phyloP scores from a whole-genome alignment of 345 rosid species.

The Salix koriyanagi region DNA sequence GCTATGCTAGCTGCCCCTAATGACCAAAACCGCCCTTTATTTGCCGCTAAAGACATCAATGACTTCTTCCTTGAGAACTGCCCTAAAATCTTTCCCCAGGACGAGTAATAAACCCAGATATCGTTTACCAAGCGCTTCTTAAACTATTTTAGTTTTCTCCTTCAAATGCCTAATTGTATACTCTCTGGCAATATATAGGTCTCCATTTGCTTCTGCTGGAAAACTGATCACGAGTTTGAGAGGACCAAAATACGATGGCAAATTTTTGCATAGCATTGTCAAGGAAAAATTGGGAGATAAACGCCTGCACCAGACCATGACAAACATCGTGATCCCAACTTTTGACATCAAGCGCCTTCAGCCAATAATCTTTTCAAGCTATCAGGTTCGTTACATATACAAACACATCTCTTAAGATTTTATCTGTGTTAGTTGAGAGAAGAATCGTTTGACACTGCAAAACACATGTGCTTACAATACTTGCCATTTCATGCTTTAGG shows the following conservation, averaged over 20 bases:
- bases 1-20: conserved; percentile 65
- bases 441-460: no score
- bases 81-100: conserved; percentile 18
- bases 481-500: conserved; percentile 7
- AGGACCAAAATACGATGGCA: conserved; percentile 66
- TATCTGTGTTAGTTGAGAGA: no score
- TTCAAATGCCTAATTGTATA: neutral
- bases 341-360: conserved; percentile 67
- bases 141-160: no score
- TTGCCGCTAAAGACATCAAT: conserved; percentile 59
- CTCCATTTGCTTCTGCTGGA: conserved; percentile 24
- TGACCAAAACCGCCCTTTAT: conserved; percentile 56
- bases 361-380: conserved; percentile 60
- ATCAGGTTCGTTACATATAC: conserved; percentile 28
- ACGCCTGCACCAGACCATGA: conserved; percentile 50
- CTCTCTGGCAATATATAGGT: neutral
- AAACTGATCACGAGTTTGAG: conserved; percentile 35
- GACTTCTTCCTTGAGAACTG: conserved; percentile 16
- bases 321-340: conserved; percentile 69
- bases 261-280: conserved; percentile 40
- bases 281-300: conserved; percentile 43
- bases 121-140: neutral
- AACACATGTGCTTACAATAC: no score
- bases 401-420: no score
- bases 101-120: neutral